Evolutionary conservation across 2,329 filamentous ascomycete species (phyloP), one percentile per base, ranked within the genome.

Genomic region (Alternaria postmessia): DNA sequence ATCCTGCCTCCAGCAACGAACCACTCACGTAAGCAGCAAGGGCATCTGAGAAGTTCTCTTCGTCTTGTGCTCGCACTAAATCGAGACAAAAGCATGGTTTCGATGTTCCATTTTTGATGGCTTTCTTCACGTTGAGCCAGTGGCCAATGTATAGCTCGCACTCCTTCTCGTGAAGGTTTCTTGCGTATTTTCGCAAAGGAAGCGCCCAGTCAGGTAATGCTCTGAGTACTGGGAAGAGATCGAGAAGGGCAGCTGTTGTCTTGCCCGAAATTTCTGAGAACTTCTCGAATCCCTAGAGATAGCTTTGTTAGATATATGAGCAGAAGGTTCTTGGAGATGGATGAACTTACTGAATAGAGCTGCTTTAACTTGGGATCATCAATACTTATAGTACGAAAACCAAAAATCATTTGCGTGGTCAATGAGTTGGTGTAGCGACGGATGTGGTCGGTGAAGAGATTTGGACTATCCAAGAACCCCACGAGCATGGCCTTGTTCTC

Each of bases 401-500:
- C 84, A 54, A 83, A 86, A 0, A 83, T 75, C 77, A 86, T 85
- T 3, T 80, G 79, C 0, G 83, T 85, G 0, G 81, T 82, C 8
- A 86, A 64, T 1, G 83, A 82, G 48, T 80, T 82, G 3, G 81
- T 80, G 61, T 84, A 86, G 30, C 83, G 78, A 11, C 81, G 75
- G 18, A 85, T 77, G 51, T 84, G 81, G 11, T 82, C 69, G 5
- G 79, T 54, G 44, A 83, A 83, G 1, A 77, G 59, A 1, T 80
- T 64, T 0, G 84, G 84, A 7, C 72, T 60, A 0, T 81, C 78
- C 4, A 87, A 64, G 18, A 88, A 71, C 7, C 83, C 81, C 44
- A 76, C 61, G 20, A 86, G 74, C 84, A 88, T 84, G 51, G 83
- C 80, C 66, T 83, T 85, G 70, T 83, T 85, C 68, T 88, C 85